phyloP scores from a whole-genome alignment of 2,329 filamentous ascomycete species.

The Aspergillus sojae region DNA sequence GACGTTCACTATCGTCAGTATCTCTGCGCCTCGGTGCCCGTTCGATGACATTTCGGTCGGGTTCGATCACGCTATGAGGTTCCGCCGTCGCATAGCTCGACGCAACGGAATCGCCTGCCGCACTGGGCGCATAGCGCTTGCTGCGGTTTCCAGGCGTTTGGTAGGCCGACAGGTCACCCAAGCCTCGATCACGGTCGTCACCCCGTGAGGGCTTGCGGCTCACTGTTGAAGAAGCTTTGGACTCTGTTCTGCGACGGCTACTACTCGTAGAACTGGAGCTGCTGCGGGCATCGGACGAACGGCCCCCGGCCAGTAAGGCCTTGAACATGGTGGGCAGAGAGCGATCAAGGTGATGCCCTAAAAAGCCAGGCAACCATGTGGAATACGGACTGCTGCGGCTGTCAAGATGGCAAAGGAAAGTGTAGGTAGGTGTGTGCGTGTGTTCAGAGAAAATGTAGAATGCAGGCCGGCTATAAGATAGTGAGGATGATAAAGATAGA shows the following conservation, averaged over 20 bases:
- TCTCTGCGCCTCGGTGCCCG: conserved; percentile 31
- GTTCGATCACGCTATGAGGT: conserved; percentile 30
- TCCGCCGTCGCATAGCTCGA: conserved; percentile 46
- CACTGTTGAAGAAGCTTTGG: conserved; percentile 35
- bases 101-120: conserved; percentile 34
- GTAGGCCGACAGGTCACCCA: conserved; percentile 37
- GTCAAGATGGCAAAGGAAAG: neutral
- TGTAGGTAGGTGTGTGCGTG: neutral
- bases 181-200: conserved; percentile 50
- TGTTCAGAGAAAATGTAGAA: neutral
- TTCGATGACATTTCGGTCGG: conserved; percentile 34
- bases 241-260: conserved; percentile 35
- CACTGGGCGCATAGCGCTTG: conserved; percentile 31
- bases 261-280: conserved; percentile 35
- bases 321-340: conserved; percentile 42
- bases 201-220: conserved; percentile 46
- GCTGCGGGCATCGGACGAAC: conserved; percentile 37
- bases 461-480: neutral
- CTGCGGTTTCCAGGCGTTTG: conserved; percentile 27
- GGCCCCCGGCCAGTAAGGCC: conserved; percentile 41
- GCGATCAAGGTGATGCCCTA: conserved; percentile 27
- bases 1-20: conserved; percentile 26
- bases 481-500: conserved; percentile 7
- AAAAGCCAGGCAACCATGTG: conserved; percentile 33
- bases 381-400: conserved; percentile 11